These are phyloP conservation scores for Furcasterigmium furcatum DNA, from an alignment of 2,329 filamentous ascomycete species.

Conservation along the genomic window DNA sequence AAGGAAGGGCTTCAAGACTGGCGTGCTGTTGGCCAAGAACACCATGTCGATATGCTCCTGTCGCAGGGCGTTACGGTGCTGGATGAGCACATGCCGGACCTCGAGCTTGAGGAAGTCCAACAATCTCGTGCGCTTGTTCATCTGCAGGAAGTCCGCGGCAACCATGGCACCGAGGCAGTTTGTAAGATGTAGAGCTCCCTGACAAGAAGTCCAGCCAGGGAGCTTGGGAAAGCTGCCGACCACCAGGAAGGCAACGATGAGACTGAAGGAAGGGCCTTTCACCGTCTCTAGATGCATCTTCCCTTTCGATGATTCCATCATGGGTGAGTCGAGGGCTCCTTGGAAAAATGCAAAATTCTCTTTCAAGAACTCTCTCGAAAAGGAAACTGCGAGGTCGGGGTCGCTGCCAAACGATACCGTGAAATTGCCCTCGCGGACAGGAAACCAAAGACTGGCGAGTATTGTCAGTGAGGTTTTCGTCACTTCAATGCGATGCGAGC, in stretches of 20 bases:
- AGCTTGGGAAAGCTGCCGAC: conserved; percentile 3
- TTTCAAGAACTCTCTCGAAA: conserved; percentile 1
- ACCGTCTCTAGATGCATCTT: background rate
- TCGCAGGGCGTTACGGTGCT: conserved; percentile 1
- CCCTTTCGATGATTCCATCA: too few relatives aligned
- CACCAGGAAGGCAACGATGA: conserved; percentile 6
- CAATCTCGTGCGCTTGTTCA: background rate
- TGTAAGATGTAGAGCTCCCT: background rate
- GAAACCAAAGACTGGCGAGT: conserved; percentile 4
- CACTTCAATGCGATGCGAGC: background rate
- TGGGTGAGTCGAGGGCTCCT: background rate
- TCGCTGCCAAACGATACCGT: too few relatives aligned
- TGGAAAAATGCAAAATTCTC: conserved; percentile 2
- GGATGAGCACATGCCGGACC: conserved; percentile 5
- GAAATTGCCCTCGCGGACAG: too few relatives aligned
- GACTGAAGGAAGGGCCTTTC: conserved; percentile 1
- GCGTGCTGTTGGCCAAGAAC: background rate
- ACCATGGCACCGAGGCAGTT: conserved; percentile 3
- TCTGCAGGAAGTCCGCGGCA: background rate
- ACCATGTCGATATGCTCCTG: background rate
- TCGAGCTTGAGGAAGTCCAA: background rate
- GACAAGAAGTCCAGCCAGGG: background rate
- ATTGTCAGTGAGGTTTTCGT: background rate
- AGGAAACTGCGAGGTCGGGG: conserved; percentile 2
- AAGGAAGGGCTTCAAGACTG: background rate